Conservation (phyloP, 495 filamentous ascomycete species). For the Hypomontagnella monticulosa region DNA sequence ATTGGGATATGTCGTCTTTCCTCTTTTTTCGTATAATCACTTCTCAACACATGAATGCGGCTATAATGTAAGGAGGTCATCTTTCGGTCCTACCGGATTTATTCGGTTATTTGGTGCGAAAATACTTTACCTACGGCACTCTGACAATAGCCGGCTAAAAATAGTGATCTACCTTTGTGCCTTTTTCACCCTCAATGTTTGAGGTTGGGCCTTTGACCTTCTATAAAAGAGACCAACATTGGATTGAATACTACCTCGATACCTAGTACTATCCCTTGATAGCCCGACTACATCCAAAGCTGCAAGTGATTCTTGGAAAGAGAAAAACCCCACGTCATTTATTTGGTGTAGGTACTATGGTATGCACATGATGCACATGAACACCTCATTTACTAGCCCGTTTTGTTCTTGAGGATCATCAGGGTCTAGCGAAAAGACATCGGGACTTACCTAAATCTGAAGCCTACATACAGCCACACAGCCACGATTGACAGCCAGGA, state of each 20-base stretch:
- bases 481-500: conserved; percentile 23
- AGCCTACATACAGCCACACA: conserved; percentile 33
- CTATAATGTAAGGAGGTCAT: neutral
- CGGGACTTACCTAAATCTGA: conserved; percentile 18
- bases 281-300: no score
- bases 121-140: conserved; percentile 10
- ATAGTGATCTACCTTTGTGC: conserved; percentile 17
- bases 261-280: no score
- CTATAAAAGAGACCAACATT: no score
- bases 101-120: conserved; percentile 8
- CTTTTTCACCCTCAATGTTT: neutral
- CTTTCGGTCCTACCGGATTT: conserved; percentile 3
- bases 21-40: no score
- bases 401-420: conserved; percentile 30
- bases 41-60: neutral
- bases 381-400: conserved; percentile 1
- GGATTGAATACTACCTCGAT: no score
- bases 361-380: conserved; percentile 20
- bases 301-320: no score
- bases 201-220: neutral
- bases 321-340: no score
- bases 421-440: conserved; percentile 17
- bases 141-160: conserved; percentile 18
- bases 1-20: no score
- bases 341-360: neutral